Percentiles rank a stretch among this genome's conserved stretches.
Evolutionary conservation across 805 yeast species (phyloP).

Genomic region (Barnettozyma sp.): DNA sequence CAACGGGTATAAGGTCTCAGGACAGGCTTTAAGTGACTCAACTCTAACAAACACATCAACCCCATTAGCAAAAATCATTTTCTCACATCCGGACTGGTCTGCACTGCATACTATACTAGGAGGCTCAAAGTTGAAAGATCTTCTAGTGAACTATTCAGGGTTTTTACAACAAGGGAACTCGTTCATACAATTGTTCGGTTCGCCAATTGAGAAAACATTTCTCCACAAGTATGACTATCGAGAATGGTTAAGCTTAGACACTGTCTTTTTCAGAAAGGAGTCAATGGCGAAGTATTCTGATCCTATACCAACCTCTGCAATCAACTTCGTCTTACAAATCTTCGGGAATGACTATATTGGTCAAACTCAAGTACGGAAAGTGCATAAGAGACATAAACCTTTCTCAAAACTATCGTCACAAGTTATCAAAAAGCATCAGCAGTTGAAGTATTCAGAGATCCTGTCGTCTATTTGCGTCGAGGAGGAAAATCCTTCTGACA

Average conservation of each 20-base stretch:
- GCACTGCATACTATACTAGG: constrained; percentile 15
- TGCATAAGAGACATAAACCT: constrained; percentile 18
- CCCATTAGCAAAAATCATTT: constrained; percentile 32
- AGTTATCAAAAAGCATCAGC: constrained; percentile 30
- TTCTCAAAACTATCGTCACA: constrained; percentile 14
- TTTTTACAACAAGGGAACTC: constrained; percentile 3
- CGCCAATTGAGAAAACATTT: constrained; percentile 5
- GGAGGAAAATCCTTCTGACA: constrained; percentile 13
- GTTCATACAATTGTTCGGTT: constrained; percentile 18
- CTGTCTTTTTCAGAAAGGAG: constrained; percentile 13
- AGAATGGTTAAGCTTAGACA: constrained; percentile 8
- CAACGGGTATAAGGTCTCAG: constrained; percentile 37
- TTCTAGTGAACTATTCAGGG: constrained; percentile 13
- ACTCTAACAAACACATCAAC: constrained; percentile 27
- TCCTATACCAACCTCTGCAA: constrained; percentile 12
- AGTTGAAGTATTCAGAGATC: constrained; percentile 31
- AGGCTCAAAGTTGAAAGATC: constrained; percentile 5
- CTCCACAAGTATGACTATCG: not conserved
- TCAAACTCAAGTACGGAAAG: constrained; percentile 18
- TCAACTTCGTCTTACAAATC: constrained; percentile 4
- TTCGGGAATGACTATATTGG: constrained; percentile 12
- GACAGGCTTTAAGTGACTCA: constrained; percentile 23
- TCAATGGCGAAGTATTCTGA: not conserved
- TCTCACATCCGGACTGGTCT: constrained; percentile 43
- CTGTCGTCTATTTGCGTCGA: constrained; percentile 30